Base-by-base conservation (phyloP, 371 early-diverging fungal genomes). In the Mucor velutinosus region DNA sequence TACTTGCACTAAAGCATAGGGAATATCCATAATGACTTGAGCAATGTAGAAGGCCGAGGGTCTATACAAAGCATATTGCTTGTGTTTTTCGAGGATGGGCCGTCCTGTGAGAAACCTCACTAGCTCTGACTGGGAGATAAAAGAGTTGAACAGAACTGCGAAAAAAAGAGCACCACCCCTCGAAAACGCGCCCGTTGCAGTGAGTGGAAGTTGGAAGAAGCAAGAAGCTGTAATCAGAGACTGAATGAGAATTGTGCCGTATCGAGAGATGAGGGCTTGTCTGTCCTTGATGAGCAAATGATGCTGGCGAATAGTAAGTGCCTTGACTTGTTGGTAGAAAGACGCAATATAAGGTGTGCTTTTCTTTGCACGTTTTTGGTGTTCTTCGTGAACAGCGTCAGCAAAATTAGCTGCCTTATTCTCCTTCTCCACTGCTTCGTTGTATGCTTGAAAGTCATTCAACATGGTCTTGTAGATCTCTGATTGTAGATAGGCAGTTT, bases 91-190 rank as follows among this genome's bases (percentile, higher is more conserved):
- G 8, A 90, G 67, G 29, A 89, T 77, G 25, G 84, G 86, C 19
- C 90, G 87, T 35, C 88, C 90, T 11, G 75, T 77, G 64, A 88
- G 67, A 53, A 79, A 81, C 7, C 75, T 69, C 7, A 86, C 82
- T 2, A 88, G 56, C 65, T 86, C 86, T 4, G 84, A 65, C 67
- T 85, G 82, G 17, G 86, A 71, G 21, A 86, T 76, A 23, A 90
- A 81, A 15, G 86, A 67, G 41, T 82, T 88, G 66, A 89, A 86
- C 21, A 90, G 61, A 1, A 83, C 67, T 11, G 84, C 71, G 47
- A 87, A 86, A 60, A 87, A 88, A 8, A 89, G 66, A 29, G 86
- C 90, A 76, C 92, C 93, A 55, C 92, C 91, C 47, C 94, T 87
- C 6, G 89, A 87, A 73, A 91, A 90, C 45, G 89, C 86, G 43